Evolutionary conservation across 306 rosid species (phyloP), one percentile per base, ranked within the genome.

Genomic region (Fragaria nilgerrensis): DNA sequence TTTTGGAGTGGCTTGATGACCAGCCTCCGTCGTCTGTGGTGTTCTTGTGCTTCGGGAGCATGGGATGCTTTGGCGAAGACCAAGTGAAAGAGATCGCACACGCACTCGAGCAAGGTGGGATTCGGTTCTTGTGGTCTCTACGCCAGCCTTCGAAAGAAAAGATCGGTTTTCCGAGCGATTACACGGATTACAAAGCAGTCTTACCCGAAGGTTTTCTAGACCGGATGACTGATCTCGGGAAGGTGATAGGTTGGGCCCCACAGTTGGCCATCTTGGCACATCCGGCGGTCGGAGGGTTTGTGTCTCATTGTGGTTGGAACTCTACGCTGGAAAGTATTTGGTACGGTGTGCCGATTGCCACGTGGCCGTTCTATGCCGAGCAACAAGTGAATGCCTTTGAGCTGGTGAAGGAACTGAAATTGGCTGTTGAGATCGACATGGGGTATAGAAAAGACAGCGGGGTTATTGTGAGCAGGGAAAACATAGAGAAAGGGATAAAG

Each of bases 271-370:
- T 83, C 1, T 17, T 83, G 0, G 77, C 71, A 5, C 83, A 83
- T 29, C 62, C 66, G 0, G 70, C 80, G 3, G 8, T 45, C 4
- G 83, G 86, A 53, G 86, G 78, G 23, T 83, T 79, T 3, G 62
- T 83, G 5, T 83, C 86, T 0, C 86, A 83, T 19, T 79, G 83
- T 9, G 78, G 86, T 4, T 83, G 81, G 86, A 83, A 79, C 29
- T 83, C 83, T 2, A 47, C 36, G 5, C 5, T 79, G 34, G 80
- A 83, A 39, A 79, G 86, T 7, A 1, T 78, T 0, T 83, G 86
- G 83, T 3, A 15, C 15, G 75, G 83, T 0, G 80, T 83, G 77
- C 83, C 80, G 7, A 52, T 78, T 49, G 77, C 77, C 15, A 27
- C 83, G 15, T 82, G 86, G 80, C 86, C 86, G 3, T 1, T 78